Percentiles rank a stretch among this genome's conserved stretches.
Conservation (phyloP, 2,329 filamentous ascomycete species). For the Diaporthe helianthi region DNA sequence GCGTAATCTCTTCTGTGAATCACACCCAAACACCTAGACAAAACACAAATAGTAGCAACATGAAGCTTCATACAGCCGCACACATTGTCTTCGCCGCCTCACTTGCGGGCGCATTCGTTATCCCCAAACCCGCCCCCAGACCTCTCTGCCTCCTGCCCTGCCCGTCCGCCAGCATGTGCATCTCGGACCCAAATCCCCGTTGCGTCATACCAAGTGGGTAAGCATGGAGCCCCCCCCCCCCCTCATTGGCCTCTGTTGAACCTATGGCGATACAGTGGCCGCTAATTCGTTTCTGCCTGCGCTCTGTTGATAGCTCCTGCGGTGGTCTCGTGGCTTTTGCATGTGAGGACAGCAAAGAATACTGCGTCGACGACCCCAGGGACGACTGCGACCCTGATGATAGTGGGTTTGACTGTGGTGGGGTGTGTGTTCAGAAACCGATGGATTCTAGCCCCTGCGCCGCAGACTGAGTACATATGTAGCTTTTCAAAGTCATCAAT, state of each 20-base stretch:
- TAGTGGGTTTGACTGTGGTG: slow-evolving; percentile 51
- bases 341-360: not conserved
- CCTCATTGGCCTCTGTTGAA: too few species aligned
- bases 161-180: slow-evolving; percentile 20
- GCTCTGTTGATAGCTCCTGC: not conserved
- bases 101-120: not conserved
- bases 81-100: not conserved
- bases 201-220: slow-evolving; percentile 20
- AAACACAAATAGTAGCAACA: not conserved
- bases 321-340: slow-evolving; percentile 3
- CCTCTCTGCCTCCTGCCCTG: not conserved
- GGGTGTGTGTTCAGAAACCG: slow-evolving; percentile 44
- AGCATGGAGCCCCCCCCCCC: not conserved
- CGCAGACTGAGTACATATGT: not conserved
- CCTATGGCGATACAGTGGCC: too few species aligned
- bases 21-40: not conserved
- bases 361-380: slow-evolving; percentile 51
- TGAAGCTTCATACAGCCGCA: not conserved
- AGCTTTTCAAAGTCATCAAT: too few species aligned
- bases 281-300: not conserved
- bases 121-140: not conserved
- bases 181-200: slow-evolving; percentile 20
- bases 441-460: not conserved
- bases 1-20: not conserved
- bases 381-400: slow-evolving; percentile 49